Base-by-base conservation (phyloP, 2,329 filamentous ascomycete genomes). In the Fusarium sulawesiense region DNA sequence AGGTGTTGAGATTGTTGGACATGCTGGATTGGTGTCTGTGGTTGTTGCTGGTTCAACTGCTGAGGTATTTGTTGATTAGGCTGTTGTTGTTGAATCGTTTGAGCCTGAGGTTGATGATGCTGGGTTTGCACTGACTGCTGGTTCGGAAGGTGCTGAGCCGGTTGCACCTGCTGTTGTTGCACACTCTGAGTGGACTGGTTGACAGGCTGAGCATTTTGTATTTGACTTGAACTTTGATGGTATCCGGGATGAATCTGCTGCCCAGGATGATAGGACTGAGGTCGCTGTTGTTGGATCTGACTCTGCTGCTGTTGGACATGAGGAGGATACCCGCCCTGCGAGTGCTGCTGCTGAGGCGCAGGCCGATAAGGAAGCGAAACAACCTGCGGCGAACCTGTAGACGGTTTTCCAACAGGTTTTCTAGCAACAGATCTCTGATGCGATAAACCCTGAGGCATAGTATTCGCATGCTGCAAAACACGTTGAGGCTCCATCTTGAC, bases 351-450 rank as follows among this genome's bases (percentile, higher is more conserved):
- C 2, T 46, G 34, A 18, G 64, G 50, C 44, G 68, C 56, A 12
- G 68, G 64, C 9, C 64, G 23, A 34, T 71, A 23, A 1, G 60
- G 49, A 9, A 71, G 56, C 2, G 68, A 66, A n/a, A 54, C 32
- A 25, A 29, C 30, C 9, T 64, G 68, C 2, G 56, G 16, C 3
- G 45, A 42, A 2, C 7, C 18, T 50, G 20, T 18, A 25, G 44
- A 37, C 1, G 20, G 57, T 20, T 60, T 64, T 2, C 45, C 61
- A 16, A 66, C 51, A 14, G 68, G 66, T 8, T 62, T 71, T 11
- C 68, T 66, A 23, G 57, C 50, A 6, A 71, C 60, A 16, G 68
- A 61, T 16, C 60, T 70, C 29, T 71, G 65, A 55, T 66, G 63
- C 27, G 42, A n/a, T 47, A 71, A 55, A 40, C 47, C 54, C 3